A percentile compares a stretch with the other conserved stretches of the same genome.
phyloP scores from a whole-genome alignment of 2,329 filamentous ascomycete species.

The Lecanicillium sp. region DNA sequence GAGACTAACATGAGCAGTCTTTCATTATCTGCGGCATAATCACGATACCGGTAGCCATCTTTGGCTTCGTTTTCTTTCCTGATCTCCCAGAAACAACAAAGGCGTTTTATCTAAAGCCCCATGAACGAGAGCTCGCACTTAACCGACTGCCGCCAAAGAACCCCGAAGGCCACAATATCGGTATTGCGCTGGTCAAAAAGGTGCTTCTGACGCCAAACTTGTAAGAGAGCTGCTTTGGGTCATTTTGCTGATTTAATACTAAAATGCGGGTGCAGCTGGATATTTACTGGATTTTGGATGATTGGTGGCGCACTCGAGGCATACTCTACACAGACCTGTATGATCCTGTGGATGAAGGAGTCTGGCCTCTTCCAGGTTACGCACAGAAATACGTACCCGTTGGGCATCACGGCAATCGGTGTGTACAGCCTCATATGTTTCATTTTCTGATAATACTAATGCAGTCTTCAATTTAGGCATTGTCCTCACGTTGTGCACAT shows the following conservation, averaged over 20 bases:
- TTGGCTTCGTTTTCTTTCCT: slow-evolving; percentile 42
- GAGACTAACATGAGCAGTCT: neutral
- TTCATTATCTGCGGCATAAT: slow-evolving; percentile 42
- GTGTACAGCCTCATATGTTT: no score
- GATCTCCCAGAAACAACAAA: slow-evolving; percentile 34
- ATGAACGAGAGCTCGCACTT: slow-evolving; percentile 33
- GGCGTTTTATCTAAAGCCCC: slow-evolving; percentile 25
- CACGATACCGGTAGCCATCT: slow-evolving; percentile 43
- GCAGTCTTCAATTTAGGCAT: slow-evolving; percentile 14
- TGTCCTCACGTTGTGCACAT: slow-evolving; percentile 22
- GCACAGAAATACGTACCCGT: slow-evolving; percentile 29
- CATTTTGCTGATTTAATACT: no score
- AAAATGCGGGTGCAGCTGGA: slow-evolving; percentile 12
- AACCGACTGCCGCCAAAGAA: slow-evolving; percentile 20
- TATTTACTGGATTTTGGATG: slow-evolving; percentile 25
- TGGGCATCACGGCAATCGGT: slow-evolving; percentile 27
- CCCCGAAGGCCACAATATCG: slow-evolving; percentile 16
- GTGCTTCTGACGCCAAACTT: slow-evolving; percentile 13
- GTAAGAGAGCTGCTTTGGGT: slow-evolving; percentile 8
- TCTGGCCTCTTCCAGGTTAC: slow-evolving; percentile 17
- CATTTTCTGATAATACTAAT: neutral
- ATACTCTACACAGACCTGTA: slow-evolving; percentile 17
- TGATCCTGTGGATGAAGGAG: slow-evolving; percentile 22
- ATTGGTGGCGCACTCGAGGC: slow-evolving; percentile 27
- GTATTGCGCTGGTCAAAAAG: slow-evolving; percentile 14